Conservation (phyloP, 495 filamentous ascomycete genomes). For the Rostrohypoxylon terebratum region DNA sequence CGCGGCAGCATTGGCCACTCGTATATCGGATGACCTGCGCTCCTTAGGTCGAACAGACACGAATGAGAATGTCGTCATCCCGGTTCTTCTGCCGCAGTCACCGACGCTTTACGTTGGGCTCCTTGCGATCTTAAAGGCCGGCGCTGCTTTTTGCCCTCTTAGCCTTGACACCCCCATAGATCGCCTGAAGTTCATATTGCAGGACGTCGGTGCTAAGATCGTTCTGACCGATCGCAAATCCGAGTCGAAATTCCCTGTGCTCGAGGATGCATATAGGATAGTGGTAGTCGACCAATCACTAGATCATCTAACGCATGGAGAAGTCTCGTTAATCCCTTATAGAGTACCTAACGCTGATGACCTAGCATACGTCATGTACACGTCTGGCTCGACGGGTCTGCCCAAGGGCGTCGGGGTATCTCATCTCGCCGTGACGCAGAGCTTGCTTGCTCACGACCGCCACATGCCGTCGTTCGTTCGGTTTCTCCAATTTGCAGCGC, state of each 20-base stretch:
- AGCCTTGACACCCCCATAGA: constrained; percentile 77
- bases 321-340: neutral
- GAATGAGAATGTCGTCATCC: constrained; percentile 65
- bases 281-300: constrained; percentile 46
- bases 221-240: constrained; percentile 63
- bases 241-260: constrained; percentile 44
- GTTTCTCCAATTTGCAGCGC: constrained; percentile 88
- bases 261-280: constrained; percentile 33
- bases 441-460: constrained; percentile 78
- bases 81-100: constrained; percentile 77
- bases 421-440: constrained; percentile 80
- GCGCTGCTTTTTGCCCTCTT: constrained; percentile 83
- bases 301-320: neutral
- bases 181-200: constrained; percentile 76
- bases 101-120: constrained; percentile 76
- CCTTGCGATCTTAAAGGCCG: constrained; percentile 79
- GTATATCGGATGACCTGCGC: constrained; percentile 54
- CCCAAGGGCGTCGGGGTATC: constrained; percentile 87
- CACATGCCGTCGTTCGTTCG: constrained; percentile 77
- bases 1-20: constrained; percentile 64
- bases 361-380: constrained; percentile 91
- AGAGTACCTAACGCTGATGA: constrained; percentile 51
- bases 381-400: constrained; percentile 86
- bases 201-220: constrained; percentile 71
- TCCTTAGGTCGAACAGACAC: constrained; percentile 7